phyloP scores from a whole-genome alignment of 108 stramenopile species.

The Cyclotella choctawhatcheeana region DNA sequence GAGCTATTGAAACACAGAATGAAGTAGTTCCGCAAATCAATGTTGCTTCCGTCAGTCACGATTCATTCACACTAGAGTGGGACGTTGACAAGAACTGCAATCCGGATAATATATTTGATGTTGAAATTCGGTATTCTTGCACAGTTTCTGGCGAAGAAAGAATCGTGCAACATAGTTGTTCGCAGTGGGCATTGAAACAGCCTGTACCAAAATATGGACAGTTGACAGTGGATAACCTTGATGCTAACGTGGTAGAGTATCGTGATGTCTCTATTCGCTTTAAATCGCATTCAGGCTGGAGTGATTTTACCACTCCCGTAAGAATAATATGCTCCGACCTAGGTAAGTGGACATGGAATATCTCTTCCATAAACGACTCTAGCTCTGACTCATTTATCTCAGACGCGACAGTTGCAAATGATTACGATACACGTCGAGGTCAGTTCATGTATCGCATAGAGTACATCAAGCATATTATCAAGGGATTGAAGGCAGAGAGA shows the following conservation, averaged over 20 bases:
- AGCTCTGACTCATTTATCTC: too few relatives aligned
- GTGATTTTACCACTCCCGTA: constrained; percentile 28
- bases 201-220: constrained; percentile 22
- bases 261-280: constrained; percentile 27
- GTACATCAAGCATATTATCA: constrained; percentile 30
- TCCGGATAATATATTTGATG: constrained; percentile 10
- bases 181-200: constrained; percentile 27
- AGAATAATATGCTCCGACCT: constrained; percentile 3
- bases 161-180: constrained; percentile 17
- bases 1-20: neutral
- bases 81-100: neutral
- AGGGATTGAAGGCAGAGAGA: constrained; percentile 15
- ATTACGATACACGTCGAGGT: constrained; percentile 8
- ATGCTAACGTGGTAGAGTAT: constrained; percentile 29
- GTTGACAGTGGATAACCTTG: constrained; percentile 21
- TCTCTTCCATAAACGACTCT: neutral
- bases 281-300: constrained; percentile 38
- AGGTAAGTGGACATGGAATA: constrained; percentile 13
- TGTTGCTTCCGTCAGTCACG: neutral
- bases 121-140: constrained; percentile 27
- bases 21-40: neutral
- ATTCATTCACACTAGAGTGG: neutral
- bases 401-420: constrained; percentile 7
- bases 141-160: constrained; percentile 4
- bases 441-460: constrained; percentile 41